Conservation (phyloP, 345 rosid species). For the Heritiera littoralis region DNA sequence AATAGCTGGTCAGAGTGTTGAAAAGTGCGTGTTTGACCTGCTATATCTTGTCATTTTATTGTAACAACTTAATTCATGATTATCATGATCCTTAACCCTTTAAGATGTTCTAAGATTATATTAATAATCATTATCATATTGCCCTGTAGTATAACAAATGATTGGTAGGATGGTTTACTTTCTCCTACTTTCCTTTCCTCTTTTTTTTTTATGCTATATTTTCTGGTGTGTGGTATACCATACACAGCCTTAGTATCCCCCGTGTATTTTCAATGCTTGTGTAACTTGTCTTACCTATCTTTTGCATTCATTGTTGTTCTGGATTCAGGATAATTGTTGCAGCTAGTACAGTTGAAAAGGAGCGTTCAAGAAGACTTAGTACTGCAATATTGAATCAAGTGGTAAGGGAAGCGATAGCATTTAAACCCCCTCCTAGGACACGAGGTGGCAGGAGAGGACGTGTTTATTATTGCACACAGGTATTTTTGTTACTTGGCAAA, state of each 20-base stretch:
- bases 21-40: constrained; percentile 54
- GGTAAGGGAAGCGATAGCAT: constrained; percentile 80
- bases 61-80: background rate
- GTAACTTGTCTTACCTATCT: background rate
- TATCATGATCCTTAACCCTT: background rate
- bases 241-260: background rate
- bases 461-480: constrained; percentile 92
- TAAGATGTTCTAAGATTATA: background rate
- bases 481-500: constrained; percentile 26
- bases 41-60: background rate
- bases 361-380: constrained; percentile 87
- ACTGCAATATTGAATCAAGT: constrained; percentile 86
- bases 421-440: constrained; percentile 91
- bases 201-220: background rate
- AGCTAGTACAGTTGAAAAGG: constrained; percentile 77
- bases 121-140: background rate
- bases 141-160: background rate
- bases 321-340: constrained; percentile 72
- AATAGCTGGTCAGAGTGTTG: constrained; percentile 81
- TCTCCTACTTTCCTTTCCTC: background rate
- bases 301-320: background rate
- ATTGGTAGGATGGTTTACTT: background rate
- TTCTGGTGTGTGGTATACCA: background rate
- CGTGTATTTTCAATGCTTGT: background rate
- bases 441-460: constrained; percentile 92